Conservation (phyloP, 768 basidiomycete genomes). For the Leccinum fibrillosum region DNA sequence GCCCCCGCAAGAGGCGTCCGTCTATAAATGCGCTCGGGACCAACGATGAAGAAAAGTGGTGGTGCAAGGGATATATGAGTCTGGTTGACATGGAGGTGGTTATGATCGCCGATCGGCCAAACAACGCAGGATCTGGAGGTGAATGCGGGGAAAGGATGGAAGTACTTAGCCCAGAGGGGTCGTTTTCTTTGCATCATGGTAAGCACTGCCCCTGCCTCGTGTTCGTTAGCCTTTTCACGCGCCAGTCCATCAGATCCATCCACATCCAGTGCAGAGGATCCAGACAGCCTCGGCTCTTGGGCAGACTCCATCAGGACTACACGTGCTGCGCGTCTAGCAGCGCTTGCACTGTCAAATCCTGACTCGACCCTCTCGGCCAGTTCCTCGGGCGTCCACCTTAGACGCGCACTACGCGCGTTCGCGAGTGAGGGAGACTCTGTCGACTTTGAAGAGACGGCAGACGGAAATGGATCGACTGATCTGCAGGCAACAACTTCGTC, state of each 20-base stretch:
- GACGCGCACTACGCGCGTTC: constrained; percentile 71
- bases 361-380: constrained; percentile 83
- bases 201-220: constrained; percentile 13
- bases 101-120: constrained; percentile 37
- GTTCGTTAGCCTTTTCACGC: not conserved
- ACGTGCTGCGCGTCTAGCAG: constrained; percentile 66
- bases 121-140: constrained; percentile 1
- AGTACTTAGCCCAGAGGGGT: constrained; percentile 71
- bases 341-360: constrained; percentile 67
- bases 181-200: constrained; percentile 75
- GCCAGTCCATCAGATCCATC: constrained; percentile 1
- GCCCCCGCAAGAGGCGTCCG: constrained; percentile 13
- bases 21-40: constrained; percentile 24
- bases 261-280: not conserved
- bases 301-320: constrained; percentile 62
- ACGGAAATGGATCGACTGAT: constrained; percentile 35
- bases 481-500: not conserved
- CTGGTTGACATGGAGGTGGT: constrained; percentile 79
- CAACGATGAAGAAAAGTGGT: constrained; percentile 64
- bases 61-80: constrained; percentile 64
- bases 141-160: constrained; percentile 61
- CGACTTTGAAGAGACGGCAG: constrained; percentile 37
- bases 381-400: constrained; percentile 68
- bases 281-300: constrained; percentile 53
- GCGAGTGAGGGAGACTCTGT: constrained; percentile 38